Evolutionary conservation across 2,329 filamentous ascomycete genomes (phyloP).

Genomic region (Alternaria sp.): DNA sequence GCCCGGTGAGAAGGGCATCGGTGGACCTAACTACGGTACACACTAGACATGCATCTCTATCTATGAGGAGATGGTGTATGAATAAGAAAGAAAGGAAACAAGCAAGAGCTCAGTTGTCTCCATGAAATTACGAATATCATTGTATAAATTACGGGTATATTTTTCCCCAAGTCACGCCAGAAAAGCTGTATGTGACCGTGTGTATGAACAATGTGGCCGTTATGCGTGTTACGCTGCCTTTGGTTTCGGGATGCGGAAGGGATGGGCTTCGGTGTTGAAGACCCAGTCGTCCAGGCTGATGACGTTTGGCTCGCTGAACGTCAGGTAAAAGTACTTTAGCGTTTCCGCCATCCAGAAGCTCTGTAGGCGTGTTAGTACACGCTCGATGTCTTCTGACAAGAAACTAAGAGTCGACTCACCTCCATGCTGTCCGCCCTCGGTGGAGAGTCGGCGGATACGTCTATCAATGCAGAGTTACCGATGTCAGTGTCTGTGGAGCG

Average conservation of each 20-base stretch:
- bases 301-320: constrained; percentile 52
- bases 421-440: constrained; percentile 55
- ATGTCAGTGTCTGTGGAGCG: constrained; percentile 52
- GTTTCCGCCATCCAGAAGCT: constrained; percentile 60
- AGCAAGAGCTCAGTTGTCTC: background rate
- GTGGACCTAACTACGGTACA: constrained; percentile 21
- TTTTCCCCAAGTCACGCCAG: background rate
- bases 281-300: constrained; percentile 56
- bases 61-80: background rate
- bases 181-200: background rate
- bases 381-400: background rate
- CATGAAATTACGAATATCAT: background rate
- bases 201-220: background rate
- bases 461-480: constrained; percentile 54
- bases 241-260: constrained; percentile 46
- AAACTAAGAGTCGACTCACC: constrained; percentile 24
- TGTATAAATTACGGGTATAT: background rate
- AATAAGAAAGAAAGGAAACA: background rate
- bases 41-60: constrained; percentile 2
- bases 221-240: background rate
- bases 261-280: constrained; percentile 59
- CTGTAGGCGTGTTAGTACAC: constrained; percentile 26
- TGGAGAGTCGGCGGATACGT: constrained; percentile 50
- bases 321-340: constrained; percentile 58
- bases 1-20: constrained; percentile 25